phyloP scores from a whole-genome alignment of 2,329 filamentous ascomycete species.

The Ceratocystis huliohia region DNA sequence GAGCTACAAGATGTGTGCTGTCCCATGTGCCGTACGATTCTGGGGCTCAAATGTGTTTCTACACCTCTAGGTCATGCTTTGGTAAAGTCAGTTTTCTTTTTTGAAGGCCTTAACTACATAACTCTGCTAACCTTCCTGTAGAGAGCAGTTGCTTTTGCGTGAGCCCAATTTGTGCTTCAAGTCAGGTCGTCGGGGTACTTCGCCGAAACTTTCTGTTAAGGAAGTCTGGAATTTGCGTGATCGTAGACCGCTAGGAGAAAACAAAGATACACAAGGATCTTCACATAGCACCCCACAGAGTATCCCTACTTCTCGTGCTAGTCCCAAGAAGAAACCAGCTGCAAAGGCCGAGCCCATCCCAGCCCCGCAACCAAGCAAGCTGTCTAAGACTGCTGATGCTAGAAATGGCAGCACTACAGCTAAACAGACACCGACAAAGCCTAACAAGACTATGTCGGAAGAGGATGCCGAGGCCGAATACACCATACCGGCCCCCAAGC shows the following conservation, averaged over 20 bases:
- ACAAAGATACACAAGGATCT: not conserved
- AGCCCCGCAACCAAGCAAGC: conserved; percentile 16
- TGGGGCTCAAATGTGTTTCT: conserved; percentile 30
- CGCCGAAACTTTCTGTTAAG: not conserved
- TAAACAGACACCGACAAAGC: not conserved
- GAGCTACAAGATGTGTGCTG: conserved; percentile 31
- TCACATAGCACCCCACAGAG: not conserved
- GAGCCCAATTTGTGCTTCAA: conserved; percentile 9
- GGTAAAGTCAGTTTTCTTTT: conserved; percentile 27
- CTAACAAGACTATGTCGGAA: not conserved
- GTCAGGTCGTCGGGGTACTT: not conserved
- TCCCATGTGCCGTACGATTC: conserved; percentile 25
- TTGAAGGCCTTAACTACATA: too few relatives aligned
- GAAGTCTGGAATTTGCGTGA: conserved; percentile 5
- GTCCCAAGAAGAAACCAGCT: conserved; percentile 28
- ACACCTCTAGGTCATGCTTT: conserved; percentile 30
- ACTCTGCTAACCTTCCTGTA: conserved; percentile 22
- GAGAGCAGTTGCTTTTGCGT: conserved; percentile 31
- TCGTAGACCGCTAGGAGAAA: not conserved
- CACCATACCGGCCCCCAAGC: not conserved
- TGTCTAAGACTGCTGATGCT: not conserved
- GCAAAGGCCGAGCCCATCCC: conserved; percentile 25
- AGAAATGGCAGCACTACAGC: not conserved
- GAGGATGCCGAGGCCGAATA: conserved; percentile 5
- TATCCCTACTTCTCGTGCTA: conserved; percentile 18